phyloP scores from a whole-genome alignment of 768 basidiomycete species.

The Termitomyces eurrhizus region DNA sequence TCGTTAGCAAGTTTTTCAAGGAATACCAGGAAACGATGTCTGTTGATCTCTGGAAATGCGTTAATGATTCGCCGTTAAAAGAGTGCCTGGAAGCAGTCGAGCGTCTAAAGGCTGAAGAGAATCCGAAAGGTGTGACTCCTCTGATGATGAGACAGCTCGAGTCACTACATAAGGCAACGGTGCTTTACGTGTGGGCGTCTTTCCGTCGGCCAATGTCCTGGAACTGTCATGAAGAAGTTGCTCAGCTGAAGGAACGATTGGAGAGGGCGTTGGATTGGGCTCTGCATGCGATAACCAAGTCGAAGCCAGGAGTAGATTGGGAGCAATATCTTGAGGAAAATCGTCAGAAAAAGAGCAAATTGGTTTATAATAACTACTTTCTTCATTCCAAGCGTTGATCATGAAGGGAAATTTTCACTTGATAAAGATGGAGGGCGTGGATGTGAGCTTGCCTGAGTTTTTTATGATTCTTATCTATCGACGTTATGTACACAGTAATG shows the following conservation, averaged over 20 bases:
- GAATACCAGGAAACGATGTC: conserved; percentile 35
- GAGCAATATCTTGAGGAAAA: not conserved
- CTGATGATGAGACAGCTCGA: conserved; percentile 45
- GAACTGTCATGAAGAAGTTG: conserved; percentile 46
- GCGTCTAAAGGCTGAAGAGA: conserved; percentile 22
- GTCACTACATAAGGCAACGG: conserved; percentile 68
- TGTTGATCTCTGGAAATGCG: conserved; percentile 38
- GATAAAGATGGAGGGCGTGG: not conserved
- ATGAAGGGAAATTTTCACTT: no score
- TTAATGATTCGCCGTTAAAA: conserved; percentile 36
- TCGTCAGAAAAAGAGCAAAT: not conserved
- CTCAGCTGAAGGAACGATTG: conserved; percentile 51
- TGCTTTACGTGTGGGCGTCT: conserved; percentile 82
- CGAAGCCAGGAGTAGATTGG: not conserved
- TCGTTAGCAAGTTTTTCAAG: conserved; percentile 36
- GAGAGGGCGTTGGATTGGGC: conserved; percentile 69
- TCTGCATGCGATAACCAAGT: conserved; percentile 38
- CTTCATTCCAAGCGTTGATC: no score
- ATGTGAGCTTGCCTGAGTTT: not conserved
- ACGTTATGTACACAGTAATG: not conserved
- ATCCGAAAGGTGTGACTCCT: conserved; percentile 6
- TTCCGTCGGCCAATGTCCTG: conserved; percentile 70
- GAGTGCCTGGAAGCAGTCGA: conserved; percentile 39
- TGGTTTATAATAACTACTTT: not conserved
- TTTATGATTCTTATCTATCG: not conserved